Evolutionary conservation across 805 yeast species (phyloP).

Genomic region (Saturnispora quitensis): DNA sequence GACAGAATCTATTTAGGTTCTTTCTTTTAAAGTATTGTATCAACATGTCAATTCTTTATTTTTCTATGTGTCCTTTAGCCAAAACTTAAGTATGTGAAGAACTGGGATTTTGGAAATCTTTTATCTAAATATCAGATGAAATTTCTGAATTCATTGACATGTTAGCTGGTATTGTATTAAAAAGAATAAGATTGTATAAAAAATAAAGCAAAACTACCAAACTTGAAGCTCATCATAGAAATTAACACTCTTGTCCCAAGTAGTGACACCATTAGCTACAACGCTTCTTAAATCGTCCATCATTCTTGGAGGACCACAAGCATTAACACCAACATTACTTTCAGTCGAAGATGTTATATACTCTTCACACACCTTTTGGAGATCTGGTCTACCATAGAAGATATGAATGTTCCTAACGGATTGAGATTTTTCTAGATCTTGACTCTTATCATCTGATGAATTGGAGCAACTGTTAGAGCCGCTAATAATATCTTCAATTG

Average conservation of each 20-base stretch:
- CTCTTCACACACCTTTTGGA: slow-evolving; percentile 24
- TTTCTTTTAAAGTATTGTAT: no score
- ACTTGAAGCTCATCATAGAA: slow-evolving; percentile 67
- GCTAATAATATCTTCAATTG: background rate
- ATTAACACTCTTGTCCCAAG: slow-evolving; percentile 44
- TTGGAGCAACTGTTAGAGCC: background rate
- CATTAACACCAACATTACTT: slow-evolving; percentile 32
- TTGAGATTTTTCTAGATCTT: slow-evolving; percentile 7
- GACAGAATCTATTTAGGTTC: no score
- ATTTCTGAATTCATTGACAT: background rate
- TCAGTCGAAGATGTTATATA: slow-evolving; percentile 30
- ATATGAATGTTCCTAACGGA: slow-evolving; percentile 23
- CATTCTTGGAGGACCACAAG: slow-evolving; percentile 40
- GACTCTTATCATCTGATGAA: slow-evolving; percentile 5
- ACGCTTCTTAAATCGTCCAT: slow-evolving; percentile 44
- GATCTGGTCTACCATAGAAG: slow-evolving; percentile 33
- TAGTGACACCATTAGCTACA: slow-evolving; percentile 34
- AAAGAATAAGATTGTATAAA: background rate
- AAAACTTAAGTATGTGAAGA: no score
- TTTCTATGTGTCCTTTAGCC: no score
- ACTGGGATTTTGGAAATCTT: no score
- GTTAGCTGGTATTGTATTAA: background rate
- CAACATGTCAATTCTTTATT: no score
- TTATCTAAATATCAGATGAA: no score
- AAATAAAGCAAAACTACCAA: slow-evolving; percentile 38